These are phyloP conservation scores for Geosmithia flava DNA, from an alignment of 2,329 filamentous ascomycete species.

Conservation along the genomic window DNA sequence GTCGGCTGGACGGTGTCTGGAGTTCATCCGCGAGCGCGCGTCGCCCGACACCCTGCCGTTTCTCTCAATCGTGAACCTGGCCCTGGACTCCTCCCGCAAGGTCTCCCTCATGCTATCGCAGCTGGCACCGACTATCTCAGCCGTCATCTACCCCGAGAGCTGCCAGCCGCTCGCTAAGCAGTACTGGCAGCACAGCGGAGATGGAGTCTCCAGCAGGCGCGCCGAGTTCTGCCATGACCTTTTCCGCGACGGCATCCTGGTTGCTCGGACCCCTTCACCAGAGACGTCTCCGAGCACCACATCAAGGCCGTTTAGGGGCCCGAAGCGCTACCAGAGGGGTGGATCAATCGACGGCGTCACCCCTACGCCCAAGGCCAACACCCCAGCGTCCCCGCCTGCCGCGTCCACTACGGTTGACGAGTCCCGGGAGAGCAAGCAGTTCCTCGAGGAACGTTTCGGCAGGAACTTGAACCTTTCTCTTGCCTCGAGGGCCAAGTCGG, in stretches of 20 bases:
- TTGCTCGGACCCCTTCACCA: conserved; percentile 10
- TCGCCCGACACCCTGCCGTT: conserved; percentile 34
- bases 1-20: conserved; percentile 59
- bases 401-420: conserved; percentile 16
- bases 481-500: conserved; percentile 70
- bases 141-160: conserved; percentile 58
- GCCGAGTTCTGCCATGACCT: conserved; percentile 79
- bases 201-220: conserved; percentile 80
- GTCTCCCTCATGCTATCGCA: conserved; percentile 37
- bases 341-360: conserved; percentile 24
- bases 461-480: conserved; percentile 75
- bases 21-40: conserved; percentile 55
- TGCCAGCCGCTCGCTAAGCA: conserved; percentile 68
- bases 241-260: conserved; percentile 54
- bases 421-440: conserved; percentile 57
- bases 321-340: conserved; percentile 63
- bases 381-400: conserved; percentile 6
- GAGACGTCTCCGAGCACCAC: conserved; percentile 8
- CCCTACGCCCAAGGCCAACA: conserved; percentile 9
- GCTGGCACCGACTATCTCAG: conserved; percentile 49
- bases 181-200: conserved; percentile 95
- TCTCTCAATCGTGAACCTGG: conserved; percentile 48
- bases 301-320: conserved; percentile 50
- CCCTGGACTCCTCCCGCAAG: conserved; percentile 42
- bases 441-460: conserved; percentile 89